Evolutionary conservation across 441 rosid genomes (phyloP).

Genomic region (Populus hybrid): DNA sequence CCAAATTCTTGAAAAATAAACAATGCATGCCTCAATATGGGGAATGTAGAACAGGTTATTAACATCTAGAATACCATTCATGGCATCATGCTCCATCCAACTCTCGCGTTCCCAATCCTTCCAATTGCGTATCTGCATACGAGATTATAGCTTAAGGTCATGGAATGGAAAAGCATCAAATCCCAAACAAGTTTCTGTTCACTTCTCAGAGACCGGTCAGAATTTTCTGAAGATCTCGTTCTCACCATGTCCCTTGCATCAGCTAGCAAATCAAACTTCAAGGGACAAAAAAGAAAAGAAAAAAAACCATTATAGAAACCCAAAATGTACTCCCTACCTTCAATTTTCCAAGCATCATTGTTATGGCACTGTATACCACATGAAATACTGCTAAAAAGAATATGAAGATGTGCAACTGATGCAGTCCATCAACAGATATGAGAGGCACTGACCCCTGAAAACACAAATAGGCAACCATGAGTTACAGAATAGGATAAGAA

Average conservation of each 20-base stretch:
- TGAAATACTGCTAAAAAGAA: slow-evolving; percentile 96
- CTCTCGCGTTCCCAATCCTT: slow-evolving; percentile 63
- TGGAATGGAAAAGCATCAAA: neutral
- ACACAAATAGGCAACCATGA: slow-evolving; percentile 7
- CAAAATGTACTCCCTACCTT: slow-evolving; percentile 43
- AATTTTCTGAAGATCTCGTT: neutral
- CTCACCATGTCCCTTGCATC: neutral
- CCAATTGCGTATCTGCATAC: slow-evolving; percentile 74
- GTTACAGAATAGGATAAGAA: neutral
- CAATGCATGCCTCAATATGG: neutral
- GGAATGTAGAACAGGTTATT: neutral
- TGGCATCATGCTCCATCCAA: slow-evolving; percentile 32
- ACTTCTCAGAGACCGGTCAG: neutral
- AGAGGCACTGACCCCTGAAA: slow-evolving; percentile 51
- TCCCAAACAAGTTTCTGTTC: neutral
- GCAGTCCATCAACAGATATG: slow-evolving; percentile 74
- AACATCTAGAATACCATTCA: slow-evolving; percentile 42
- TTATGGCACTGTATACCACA: slow-evolving; percentile 69
- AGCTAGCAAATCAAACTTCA: neutral
- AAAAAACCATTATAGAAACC: neutral
- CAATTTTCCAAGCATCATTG: slow-evolving; percentile 86
- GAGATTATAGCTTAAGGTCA: neutral
- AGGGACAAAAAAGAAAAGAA: neutral
- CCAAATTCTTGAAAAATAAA: neutral
- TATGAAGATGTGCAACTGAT: slow-evolving; percentile 88